A percentile compares a stretch with the other conserved stretches of the same genome.
Conservation (phyloP, 768 basidiomycete species). For the Pulveroboletus sp. region DNA sequence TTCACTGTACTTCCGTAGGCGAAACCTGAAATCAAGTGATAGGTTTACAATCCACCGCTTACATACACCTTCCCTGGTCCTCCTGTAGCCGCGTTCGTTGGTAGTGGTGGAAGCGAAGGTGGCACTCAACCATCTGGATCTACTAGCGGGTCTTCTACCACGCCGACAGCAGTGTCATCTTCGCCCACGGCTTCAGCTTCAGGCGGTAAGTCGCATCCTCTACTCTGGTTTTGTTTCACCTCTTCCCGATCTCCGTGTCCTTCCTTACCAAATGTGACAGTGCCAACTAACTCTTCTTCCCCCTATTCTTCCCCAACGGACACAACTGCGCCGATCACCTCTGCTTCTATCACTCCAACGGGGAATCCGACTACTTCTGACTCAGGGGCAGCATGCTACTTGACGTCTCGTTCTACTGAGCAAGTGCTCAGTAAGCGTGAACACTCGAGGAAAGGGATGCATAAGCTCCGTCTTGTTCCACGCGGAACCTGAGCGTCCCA, state of each 20-base stretch:
- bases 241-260: neutral
- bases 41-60: slow-evolving; percentile 30
- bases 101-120: slow-evolving; percentile 7
- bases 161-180: slow-evolving; percentile 6
- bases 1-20: neutral
- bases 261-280: slow-evolving; percentile 23
- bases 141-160: slow-evolving; percentile 11
- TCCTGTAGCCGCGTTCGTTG: slow-evolving; percentile 39
- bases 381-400: slow-evolving; percentile 14
- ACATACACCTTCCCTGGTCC: slow-evolving; percentile 55
- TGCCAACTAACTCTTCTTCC: slow-evolving; percentile 21
- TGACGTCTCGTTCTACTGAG: slow-evolving; percentile 13
- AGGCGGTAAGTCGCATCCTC: slow-evolving; percentile 13
- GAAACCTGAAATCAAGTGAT: neutral
- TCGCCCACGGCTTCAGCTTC: slow-evolving; percentile 11
- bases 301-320: slow-evolving; percentile 3
- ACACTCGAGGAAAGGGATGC: slow-evolving; percentile 8
- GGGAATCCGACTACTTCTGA: neutral
- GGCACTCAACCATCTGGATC: slow-evolving; percentile 24
- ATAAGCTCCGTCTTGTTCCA: slow-evolving; percentile 24
- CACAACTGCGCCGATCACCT: neutral
- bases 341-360: slow-evolving; percentile 8
- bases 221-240: neutral
- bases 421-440: slow-evolving; percentile 16
- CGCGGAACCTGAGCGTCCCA: slow-evolving; percentile 6